These are phyloP conservation scores for Coix lacrymajobi DNA, from an alignment of 176 grass and related monocot species.

Conservation along the genomic window DNA sequence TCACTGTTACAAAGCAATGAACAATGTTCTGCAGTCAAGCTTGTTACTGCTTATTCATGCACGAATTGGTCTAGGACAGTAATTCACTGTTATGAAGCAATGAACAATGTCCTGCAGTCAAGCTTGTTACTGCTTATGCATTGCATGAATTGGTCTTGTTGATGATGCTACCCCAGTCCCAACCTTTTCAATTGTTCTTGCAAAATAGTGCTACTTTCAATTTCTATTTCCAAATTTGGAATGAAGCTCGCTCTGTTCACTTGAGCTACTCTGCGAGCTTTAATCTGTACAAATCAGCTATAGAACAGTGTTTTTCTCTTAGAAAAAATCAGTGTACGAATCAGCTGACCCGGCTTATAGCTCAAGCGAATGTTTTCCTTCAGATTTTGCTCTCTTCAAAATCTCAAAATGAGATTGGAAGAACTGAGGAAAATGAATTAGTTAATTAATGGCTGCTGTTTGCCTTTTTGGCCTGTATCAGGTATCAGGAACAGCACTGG, in stretches of 20 bases:
- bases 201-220: background rate
- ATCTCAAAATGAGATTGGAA: background rate
- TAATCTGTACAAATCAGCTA: too few relatives aligned
- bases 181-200: background rate
- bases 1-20: background rate
- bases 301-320: too few relatives aligned
- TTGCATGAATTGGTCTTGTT: background rate
- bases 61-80: background rate
- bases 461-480: constrained; percentile 18
- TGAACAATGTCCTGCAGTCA: background rate
- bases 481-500: constrained; percentile 88
- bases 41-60: background rate
- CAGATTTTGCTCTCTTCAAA: background rate
- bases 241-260: too few relatives aligned
- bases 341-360: too few relatives aligned
- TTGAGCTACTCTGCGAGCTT: too few relatives aligned
- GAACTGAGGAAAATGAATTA: background rate
- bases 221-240: background rate
- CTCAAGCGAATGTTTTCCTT: too few relatives aligned
- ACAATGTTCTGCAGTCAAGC: background rate
- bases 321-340: too few relatives aligned
- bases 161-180: background rate
- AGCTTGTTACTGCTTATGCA: background rate
- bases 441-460: background rate
- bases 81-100: background rate